These are phyloP conservation scores for Teratosphaeria destructans DNA, from an alignment of 2,329 filamentous ascomycete genomes.

Conservation along the genomic window DNA sequence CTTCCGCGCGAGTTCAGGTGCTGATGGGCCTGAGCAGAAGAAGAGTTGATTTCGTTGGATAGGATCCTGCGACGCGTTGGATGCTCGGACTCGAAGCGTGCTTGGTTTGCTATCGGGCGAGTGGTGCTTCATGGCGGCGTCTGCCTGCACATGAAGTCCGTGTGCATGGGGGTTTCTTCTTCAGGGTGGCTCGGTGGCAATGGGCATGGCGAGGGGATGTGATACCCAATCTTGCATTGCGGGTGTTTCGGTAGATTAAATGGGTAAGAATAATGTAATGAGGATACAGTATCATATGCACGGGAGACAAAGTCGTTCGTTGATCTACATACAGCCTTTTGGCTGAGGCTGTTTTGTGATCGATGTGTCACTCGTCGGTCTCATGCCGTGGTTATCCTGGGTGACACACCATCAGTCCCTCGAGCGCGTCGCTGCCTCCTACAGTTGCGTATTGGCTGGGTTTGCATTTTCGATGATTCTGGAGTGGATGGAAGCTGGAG, in stretches of 20 bases:
- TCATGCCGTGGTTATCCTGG: too few species aligned
- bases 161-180: background rate
- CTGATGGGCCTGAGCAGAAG: background rate
- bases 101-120: background rate
- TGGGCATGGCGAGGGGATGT: background rate
- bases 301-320: too few species aligned
- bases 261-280: background rate
- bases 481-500: too few species aligned
- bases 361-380: too few species aligned
- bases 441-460: too few species aligned
- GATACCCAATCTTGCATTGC: background rate
- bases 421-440: too few species aligned
- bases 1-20: conserved; percentile 30
- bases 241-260: background rate
- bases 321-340: too few species aligned
- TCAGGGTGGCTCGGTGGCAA: background rate
- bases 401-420: too few species aligned
- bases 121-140: background rate
- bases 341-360: too few species aligned
- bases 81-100: background rate
- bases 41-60: background rate
- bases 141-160: background rate
- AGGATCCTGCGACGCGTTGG: background rate
- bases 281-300: background rate
- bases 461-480: too few species aligned